Base-by-base conservation (phyloP, 345 rosid species). In the Salix suchowensis region DNA sequence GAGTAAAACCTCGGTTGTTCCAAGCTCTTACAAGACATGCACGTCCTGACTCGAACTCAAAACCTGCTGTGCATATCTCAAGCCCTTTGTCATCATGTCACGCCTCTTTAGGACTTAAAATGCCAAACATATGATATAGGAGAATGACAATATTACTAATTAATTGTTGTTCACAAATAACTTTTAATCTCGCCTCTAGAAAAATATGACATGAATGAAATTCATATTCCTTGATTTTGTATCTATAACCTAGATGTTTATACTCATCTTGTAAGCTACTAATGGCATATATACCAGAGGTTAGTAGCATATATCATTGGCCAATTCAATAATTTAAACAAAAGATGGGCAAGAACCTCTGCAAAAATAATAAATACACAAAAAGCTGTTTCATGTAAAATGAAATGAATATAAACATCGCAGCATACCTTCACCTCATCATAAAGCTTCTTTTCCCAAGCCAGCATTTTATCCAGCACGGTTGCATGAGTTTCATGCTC, bases 361-460 rank as follows among this genome's bases (percentile, higher is more conserved):
- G 9, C 9, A 34, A 52, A 52, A 10, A 75, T 13, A 40, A 12
- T 12, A 58, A 58, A 58, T 26, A n/a, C 62, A 58, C 26, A 58
- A 23, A 3, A n/a, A 58, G 62, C 28, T 24, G 62, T n/a, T 23
- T 32, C 69, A 36, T 66, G 40, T 30, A 36, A 18, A 66, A 18
- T 66, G 37, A 15, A 66, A 66, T 8, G 40, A 66, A 37, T 66
- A 34, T 36, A 48, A 74, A 58, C 30, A 64, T 55, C 65, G 37
- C 48, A 40, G 60, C 84, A 74, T 78, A 96, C 99, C 97, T 91
- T 96, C 46, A 96, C 99, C 91, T 96, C 98, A 72, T 96, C 98
- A 70, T 92, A 96, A 65, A 96, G 96, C 90, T 94, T 96, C 76
- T 94, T 96, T 32, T 96, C 97, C 99, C 99, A 96, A 6, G 98